Evolutionary conservation across 75 land plant species (phyloP), one percentile per base, ranked within the genome.

Genomic region (Pinus tabuliformis): DNA sequence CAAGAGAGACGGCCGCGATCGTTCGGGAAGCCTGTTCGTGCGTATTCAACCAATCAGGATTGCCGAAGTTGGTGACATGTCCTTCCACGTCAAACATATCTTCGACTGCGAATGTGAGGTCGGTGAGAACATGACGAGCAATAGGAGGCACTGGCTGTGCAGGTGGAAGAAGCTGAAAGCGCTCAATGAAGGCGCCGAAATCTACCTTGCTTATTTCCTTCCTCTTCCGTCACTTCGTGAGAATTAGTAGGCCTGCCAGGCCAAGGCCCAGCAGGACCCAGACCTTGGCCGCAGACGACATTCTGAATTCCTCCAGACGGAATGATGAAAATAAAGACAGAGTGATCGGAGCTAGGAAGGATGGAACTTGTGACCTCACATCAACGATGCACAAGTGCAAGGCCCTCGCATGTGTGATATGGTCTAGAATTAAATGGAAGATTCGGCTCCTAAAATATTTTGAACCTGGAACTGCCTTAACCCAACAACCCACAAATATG

Each of bases 61-160:
- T 90, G 54, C 99, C 99, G 79, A 90, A 91, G 37, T 95, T 95
- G 6, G 99, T 87, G 58, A 97, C 89, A 75, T 75, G 82, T 17
- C 78, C 98, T 79, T 97, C 83, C 28, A 97, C 85, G 77, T 94
- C 99, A 83, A 97, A 91, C 97, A 85, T 85, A 83, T 95, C 99
- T 26, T 80, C 79, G 75, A 92, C 74, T 22, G 99, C 98, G 61
- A 97, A 97, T 3, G 76, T 79, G 72, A 97, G 91, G 42, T 80
- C 90, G 37, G 90, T 76, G 59, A 97, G 98, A 4, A 86, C 82
- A 28, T 49, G 93, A 3, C 84, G 90, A 33, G 95, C 93, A 2
- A 80, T 87, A 5, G 99, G 99, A 14, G 98, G 98, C 8, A 97
- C 80, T 9, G 98, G 95, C 77, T 91, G 91, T 16, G 99, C 95